Conservation (phyloP, 1,284 basidiomycete genomes). For the Ganoderma sinense region DNA sequence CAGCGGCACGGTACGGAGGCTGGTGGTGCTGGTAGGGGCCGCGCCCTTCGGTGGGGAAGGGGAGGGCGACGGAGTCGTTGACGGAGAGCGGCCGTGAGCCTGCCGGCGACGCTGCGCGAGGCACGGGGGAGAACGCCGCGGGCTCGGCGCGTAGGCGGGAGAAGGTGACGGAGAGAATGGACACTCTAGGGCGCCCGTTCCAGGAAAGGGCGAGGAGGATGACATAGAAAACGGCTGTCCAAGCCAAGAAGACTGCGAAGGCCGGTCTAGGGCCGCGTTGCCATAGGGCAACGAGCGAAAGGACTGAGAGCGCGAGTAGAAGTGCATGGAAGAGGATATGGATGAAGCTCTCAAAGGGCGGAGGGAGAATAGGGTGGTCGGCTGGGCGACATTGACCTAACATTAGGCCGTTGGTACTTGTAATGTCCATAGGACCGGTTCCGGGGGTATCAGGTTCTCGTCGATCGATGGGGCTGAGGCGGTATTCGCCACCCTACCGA, state of each 20-base stretch:
- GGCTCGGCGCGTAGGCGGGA: slow-evolving; percentile 50
- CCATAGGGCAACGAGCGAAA: slow-evolving; percentile 69
- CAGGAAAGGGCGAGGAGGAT: slow-evolving; percentile 61
- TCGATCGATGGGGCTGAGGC: slow-evolving; percentile 50
- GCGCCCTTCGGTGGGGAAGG: slow-evolving; percentile 52
- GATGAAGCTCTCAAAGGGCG: slow-evolving; percentile 48
- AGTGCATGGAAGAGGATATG: slow-evolving; percentile 64
- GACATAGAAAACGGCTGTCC: slow-evolving; percentile 64
- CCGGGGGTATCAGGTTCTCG: slow-evolving; percentile 55
- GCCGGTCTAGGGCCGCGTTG: slow-evolving; percentile 55
- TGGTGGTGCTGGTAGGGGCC: slow-evolving; percentile 71
- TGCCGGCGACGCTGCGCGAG: slow-evolving; percentile 40
- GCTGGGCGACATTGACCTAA: slow-evolving; percentile 25
- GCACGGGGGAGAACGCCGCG: slow-evolving; percentile 28
- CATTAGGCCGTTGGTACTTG: slow-evolving; percentile 51
- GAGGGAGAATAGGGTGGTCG: slow-evolving; percentile 47
- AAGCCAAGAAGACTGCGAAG: slow-evolving; percentile 73
- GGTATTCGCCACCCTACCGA: slow-evolving; percentile 65
- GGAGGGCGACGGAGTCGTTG: slow-evolving; percentile 51
- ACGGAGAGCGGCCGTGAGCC: slow-evolving; percentile 46
- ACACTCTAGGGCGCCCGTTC: slow-evolving; percentile 60
- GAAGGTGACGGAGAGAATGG: slow-evolving; percentile 61
- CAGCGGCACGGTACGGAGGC: slow-evolving; percentile 60
- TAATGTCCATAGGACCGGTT: slow-evolving; percentile 51
- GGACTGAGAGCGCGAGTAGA: slow-evolving; percentile 62